Evolutionary conservation across 257 asterid species (phyloP).

Genomic region (Solanum dulcamara): DNA sequence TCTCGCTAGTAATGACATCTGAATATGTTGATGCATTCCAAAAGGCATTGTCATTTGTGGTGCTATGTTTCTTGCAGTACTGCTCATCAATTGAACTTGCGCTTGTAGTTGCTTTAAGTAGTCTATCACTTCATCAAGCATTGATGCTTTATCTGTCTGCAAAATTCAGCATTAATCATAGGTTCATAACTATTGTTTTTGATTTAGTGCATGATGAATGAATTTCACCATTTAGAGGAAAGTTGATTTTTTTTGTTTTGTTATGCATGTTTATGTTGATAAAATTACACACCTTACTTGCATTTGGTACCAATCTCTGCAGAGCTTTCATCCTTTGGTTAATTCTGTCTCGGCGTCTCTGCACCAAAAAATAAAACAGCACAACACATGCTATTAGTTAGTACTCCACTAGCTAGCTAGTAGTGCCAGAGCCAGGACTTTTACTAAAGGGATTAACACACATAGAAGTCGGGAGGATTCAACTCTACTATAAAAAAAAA

Average conservation of each 20-base stretch:
- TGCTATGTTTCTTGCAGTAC: constrained; percentile 22
- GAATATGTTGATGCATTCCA: constrained; percentile 52
- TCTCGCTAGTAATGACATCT: constrained; percentile 51
- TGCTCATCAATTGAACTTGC: constrained; percentile 51
- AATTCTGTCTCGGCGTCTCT: constrained; percentile 71
- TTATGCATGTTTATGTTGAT: not conserved
- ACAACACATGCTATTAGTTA: not conserved
- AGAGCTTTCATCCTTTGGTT: constrained; percentile 74
- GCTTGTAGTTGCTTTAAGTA: constrained; percentile 58
- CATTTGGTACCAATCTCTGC: constrained; percentile 71
- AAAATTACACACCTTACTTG: constrained; percentile 45
- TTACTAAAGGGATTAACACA: not conserved
- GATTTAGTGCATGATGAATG: not conserved
- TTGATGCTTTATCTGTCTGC: constrained; percentile 75
- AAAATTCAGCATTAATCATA: not conserved
- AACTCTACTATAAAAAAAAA: no score
- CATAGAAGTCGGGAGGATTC: not conserved
- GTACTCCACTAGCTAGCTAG: not conserved
- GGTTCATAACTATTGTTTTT: not conserved
- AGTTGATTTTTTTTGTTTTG: not conserved
- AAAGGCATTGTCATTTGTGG: constrained; percentile 48
- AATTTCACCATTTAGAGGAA: not conserved
- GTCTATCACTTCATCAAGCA: constrained; percentile 64
- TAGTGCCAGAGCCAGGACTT: not conserved
- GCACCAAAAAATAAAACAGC: not conserved